A percentile compares a stretch with the other conserved stretches of the same genome.
Evolutionary conservation across 495 filamentous ascomycete genomes (phyloP).

Genomic region (Aspergillus mulundensis): DNA sequence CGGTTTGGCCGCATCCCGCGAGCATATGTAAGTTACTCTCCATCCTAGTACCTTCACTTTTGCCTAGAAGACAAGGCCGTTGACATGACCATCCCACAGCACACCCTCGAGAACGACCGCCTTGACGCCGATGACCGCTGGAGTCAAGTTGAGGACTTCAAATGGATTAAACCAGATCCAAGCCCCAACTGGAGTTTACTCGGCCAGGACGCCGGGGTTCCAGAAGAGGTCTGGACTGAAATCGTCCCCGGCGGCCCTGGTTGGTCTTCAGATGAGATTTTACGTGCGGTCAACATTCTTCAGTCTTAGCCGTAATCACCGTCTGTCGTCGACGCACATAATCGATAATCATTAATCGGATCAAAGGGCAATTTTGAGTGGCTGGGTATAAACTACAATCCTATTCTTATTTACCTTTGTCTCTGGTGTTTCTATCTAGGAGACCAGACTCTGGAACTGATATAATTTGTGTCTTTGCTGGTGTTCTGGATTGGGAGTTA

Average conservation of each 20-base stretch:
- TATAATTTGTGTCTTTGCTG: neutral
- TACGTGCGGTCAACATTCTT: slow-evolving; percentile 54
- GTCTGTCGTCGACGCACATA: too few relatives aligned
- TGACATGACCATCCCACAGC: neutral
- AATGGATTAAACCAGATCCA: slow-evolving; percentile 82
- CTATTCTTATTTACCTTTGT: neutral
- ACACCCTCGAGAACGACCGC: slow-evolving; percentile 38
- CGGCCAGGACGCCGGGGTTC: slow-evolving; percentile 54
- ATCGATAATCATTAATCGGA: too few relatives aligned
- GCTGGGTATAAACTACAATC: too few relatives aligned
- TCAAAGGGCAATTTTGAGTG: neutral
- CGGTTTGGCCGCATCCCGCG: slow-evolving; percentile 72
- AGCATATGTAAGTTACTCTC: slow-evolving; percentile 54
- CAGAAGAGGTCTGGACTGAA: slow-evolving; percentile 64
- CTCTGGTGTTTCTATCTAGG: neutral
- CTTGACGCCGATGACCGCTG: slow-evolving; percentile 59
- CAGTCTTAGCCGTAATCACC: slow-evolving; percentile 19
- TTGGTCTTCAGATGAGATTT: slow-evolving; percentile 61
- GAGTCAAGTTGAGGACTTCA: slow-evolving; percentile 93
- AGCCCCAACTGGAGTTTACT: slow-evolving; percentile 88
- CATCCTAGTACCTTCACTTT: neutral
- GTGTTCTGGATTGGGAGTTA: neutral
- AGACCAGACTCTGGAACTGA: too few relatives aligned
- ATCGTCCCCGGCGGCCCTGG: slow-evolving; percentile 61
- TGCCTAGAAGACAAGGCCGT: neutral